phyloP scores from a whole-genome alignment of 2,329 filamentous ascomycete genomes.

The Curvularia hawaiiensis region DNA sequence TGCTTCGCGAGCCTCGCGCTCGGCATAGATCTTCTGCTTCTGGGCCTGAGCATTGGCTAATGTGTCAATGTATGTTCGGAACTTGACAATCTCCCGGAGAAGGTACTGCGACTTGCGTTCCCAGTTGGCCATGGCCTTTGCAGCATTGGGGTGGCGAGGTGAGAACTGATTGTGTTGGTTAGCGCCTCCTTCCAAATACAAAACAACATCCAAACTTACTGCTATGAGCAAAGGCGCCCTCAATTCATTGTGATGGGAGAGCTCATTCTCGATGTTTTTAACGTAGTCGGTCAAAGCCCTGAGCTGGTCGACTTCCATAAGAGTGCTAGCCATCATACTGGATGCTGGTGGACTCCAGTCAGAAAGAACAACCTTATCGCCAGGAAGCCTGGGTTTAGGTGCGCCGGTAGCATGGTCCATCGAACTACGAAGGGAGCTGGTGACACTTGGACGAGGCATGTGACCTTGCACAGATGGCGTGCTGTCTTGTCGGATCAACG shows the following conservation, averaged over 20 bases:
- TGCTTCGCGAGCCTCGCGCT: conserved; percentile 39
- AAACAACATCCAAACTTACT: conserved; percentile 49
- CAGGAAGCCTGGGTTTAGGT: conserved; percentile 72
- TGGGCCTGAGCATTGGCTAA: conserved; percentile 72
- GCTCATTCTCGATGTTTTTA: conserved; percentile 80
- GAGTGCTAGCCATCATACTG: conserved; percentile 82
- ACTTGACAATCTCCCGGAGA: conserved; percentile 93
- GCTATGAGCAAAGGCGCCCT: conserved; percentile 86
- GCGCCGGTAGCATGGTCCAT: conserved; percentile 61
- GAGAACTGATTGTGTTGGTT: conserved; percentile 65
- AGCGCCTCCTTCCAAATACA: conserved; percentile 12
- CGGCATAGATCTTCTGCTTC: conserved; percentile 71
- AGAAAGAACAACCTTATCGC: conserved; percentile 80
- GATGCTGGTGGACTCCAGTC: conserved; percentile 91
- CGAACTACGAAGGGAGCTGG: conserved; percentile 66
- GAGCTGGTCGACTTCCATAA: conserved; percentile 82
- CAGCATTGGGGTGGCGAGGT: conserved; percentile 77
- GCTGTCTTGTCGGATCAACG: conserved; percentile 51
- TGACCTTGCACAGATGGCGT: conserved; percentile 40
- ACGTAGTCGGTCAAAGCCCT: conserved; percentile 78
- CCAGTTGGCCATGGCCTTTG: conserved; percentile 93
- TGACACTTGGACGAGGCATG: conserved; percentile 58
- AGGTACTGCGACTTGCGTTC: conserved; percentile 94
- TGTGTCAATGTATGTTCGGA: conserved; percentile 90
- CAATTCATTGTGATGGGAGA: conserved; percentile 86